Base-by-base conservation (phyloP, 305 asterid species). In the Solanum hybrid region DNA sequence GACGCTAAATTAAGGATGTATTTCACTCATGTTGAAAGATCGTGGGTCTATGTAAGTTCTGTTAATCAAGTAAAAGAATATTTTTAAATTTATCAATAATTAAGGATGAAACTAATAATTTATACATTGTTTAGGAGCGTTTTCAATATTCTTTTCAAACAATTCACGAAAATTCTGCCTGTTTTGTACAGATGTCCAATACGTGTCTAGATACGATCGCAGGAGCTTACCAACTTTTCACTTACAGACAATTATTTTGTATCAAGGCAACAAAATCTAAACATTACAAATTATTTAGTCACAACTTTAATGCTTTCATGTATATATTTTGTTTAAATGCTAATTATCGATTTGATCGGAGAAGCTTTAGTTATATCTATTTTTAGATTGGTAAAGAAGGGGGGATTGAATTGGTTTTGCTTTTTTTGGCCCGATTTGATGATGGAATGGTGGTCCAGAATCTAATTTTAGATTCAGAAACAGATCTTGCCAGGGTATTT, bases 111-210 rank as follows among this genome's bases (percentile, higher is more conserved):
- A 39, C 6, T 12, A 39, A 39, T 39, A 39, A 39, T 39, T 11
- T 4, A 39, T 3, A 0, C 5, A 11, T 39, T 10, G 14, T 39
- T 11, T 11, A 39, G 0, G 15, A 39, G 2, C 0, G 6, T 39
- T 39, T 39, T 39, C 51, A 39, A 11, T 39, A 39, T 3, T 12
- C 51, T 1, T 11, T 39, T 1, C 51, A 39, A 41, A 41, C 0
- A 6, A 51, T 51, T 51, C 65, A 51, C 22, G 4, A 6, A 51
- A 51, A 51, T 15, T 51, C 0, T 45, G 65, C 7, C 3, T 5
- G 17, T 45, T 45, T 0, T 45, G 65, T 45, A 45, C 65, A 77
- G 41, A 5, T 34, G 31, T n/a, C 11, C 11, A 22, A 15, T 37
- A 79, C 32, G 83, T 79, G 51, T 79, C 20, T 45, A 36, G 39